These are phyloP conservation scores for Porodaedalea pini DNA, from an alignment of 1,284 basidiomycete genomes.

Conservation along the genomic window DNA sequence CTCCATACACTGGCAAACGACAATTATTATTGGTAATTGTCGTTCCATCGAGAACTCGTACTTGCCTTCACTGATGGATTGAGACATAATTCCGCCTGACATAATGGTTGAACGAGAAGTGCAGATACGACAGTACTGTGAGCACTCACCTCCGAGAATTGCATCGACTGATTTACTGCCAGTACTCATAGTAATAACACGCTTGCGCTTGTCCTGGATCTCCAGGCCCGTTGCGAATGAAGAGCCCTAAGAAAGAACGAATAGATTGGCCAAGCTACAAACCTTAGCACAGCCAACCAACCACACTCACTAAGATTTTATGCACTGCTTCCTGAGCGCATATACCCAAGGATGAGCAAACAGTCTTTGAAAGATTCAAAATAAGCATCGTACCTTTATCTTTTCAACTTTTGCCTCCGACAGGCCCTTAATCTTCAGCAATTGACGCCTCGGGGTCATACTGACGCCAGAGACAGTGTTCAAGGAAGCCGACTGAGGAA, in stretches of 20 bases:
- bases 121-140: constrained; percentile 2
- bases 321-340: constrained; percentile 74
- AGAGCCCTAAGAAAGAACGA: constrained; percentile 62
- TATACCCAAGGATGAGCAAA: constrained; percentile 5
- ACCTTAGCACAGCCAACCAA: too few species aligned
- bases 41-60: neutral
- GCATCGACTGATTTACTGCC: constrained; percentile 89
- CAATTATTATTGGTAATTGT: neutral
- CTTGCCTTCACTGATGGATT: constrained; percentile 86
- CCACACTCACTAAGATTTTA: constrained; percentile 74
- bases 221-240: constrained; percentile 89
- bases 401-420: constrained; percentile 94
- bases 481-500: constrained; percentile 58
- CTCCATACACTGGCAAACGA: constrained; percentile 61
- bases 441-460: constrained; percentile 82
- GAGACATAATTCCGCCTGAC: constrained; percentile 80
- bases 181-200: constrained; percentile 77
- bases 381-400: constrained; percentile 64
- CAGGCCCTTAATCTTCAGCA: constrained; percentile 91
- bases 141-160: constrained; percentile 71
- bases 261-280: too few species aligned
- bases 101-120: neutral
- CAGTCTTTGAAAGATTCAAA: constrained; percentile 8
- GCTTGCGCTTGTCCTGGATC: constrained; percentile 78
- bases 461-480: constrained; percentile 79